phyloP scores from a whole-genome alignment of 1,284 basidiomycete genomes.

The Neotropicomus parvogracilis region DNA sequence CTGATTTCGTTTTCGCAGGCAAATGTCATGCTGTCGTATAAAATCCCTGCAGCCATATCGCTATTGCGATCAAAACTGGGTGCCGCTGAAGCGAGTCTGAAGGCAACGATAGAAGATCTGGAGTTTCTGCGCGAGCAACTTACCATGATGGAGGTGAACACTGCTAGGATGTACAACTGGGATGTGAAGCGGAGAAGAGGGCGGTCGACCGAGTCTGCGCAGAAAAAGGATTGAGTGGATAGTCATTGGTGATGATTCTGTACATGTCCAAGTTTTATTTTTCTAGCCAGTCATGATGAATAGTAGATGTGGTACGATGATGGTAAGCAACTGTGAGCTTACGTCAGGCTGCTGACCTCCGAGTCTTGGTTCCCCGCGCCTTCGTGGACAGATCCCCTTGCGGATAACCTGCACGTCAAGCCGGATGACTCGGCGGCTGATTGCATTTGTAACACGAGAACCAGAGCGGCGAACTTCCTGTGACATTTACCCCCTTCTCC shows the following conservation, averaged over 20 bases:
- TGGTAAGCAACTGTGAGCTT: too few relatives aligned
- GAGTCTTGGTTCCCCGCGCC: too few relatives aligned
- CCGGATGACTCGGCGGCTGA: too few relatives aligned
- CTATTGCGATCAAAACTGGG: conserved; percentile 79
- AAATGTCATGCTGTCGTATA: conserved; percentile 97
- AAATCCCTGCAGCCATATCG: conserved; percentile 74
- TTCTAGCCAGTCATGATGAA: too few relatives aligned
- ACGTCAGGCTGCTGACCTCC: too few relatives aligned
- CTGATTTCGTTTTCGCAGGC: conserved; percentile 52
- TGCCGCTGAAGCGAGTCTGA: conserved; percentile 67
- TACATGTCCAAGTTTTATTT: neutral
- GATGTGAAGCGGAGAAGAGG: conserved; percentile 84
- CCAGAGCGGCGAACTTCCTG: too few relatives aligned
- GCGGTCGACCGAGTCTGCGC: conserved; percentile 39
- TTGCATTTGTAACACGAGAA: too few relatives aligned
- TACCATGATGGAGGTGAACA: conserved; percentile 98
- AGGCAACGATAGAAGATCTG: conserved; percentile 80
- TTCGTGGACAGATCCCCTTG: too few relatives aligned
- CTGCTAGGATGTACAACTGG: conserved; percentile 95
- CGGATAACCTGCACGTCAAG: too few relatives aligned
- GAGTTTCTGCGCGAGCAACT: conserved; percentile 94
- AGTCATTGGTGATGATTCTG: too few relatives aligned
- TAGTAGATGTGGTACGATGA: too few relatives aligned
- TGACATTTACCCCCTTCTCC: too few relatives aligned
- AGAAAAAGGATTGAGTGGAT: conserved; percentile 12